These are phyloP conservation scores for Pseudoturritis turrita DNA, from an alignment of 345 rosid species.

Conservation along the genomic window DNA sequence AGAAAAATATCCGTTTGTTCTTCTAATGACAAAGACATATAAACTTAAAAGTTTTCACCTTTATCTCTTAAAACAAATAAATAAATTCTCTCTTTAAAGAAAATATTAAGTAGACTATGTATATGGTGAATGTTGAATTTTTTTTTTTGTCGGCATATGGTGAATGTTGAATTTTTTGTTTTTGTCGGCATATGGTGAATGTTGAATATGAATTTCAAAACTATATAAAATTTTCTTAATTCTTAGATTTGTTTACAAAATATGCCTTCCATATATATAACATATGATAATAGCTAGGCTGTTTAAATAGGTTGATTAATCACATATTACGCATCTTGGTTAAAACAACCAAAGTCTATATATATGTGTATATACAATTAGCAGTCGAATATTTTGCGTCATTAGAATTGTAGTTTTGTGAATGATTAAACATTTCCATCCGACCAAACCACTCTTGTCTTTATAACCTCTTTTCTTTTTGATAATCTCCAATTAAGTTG, in stretches of 20 bases:
- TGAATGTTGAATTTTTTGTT: too few species aligned
- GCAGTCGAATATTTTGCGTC: slow-evolving; percentile 29
- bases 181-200: not conserved
- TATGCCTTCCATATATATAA: not conserved
- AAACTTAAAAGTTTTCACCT: slow-evolving; percentile 17
- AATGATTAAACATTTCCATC: slow-evolving; percentile 19
- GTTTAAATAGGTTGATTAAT: not conserved
- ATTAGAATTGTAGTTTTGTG: slow-evolving; percentile 32
- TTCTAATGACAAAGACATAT: slow-evolving; percentile 26
- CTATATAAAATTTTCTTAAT: not conserved
- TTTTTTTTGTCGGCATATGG: too few species aligned
- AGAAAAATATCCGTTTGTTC: slow-evolving; percentile 32
- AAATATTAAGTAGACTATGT: too few species aligned
- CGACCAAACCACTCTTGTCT: slow-evolving; percentile 22
- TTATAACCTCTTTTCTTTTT: slow-evolving; percentile 8
- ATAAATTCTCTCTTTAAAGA: not conserved
- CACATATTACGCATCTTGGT: not conserved
- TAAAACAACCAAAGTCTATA: slow-evolving; percentile 1
- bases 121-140: slow-evolving; percentile 6
- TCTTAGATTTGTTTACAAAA: not conserved
- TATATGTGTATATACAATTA: slow-evolving; percentile 13
- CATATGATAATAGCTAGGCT: slow-evolving; percentile 4
- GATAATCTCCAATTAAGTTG: slow-evolving; percentile 26
- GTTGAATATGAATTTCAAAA: not conserved
- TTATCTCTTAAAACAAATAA: not conserved